Evolutionary conservation across 306 rosid genomes (phyloP).

Genomic region (Cucurbita maxima): DNA sequence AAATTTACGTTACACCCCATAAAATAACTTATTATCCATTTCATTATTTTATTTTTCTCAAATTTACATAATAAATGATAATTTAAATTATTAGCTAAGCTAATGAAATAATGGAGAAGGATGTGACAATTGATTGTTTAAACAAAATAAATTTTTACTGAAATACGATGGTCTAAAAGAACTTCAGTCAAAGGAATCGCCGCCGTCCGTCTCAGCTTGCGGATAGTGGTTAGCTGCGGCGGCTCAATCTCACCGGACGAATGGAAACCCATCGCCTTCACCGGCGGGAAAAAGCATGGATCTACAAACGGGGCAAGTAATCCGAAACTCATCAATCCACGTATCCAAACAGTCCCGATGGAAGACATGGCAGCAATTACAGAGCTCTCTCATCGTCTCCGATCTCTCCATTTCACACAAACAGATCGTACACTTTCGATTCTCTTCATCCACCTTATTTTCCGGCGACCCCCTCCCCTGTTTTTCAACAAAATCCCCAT

Average conservation of each 20-base stretch:
- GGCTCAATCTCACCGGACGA: background rate
- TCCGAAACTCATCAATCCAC: conserved; percentile 17
- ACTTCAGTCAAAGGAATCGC: background rate
- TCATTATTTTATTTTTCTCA: too few species aligned
- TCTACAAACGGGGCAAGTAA: conserved; percentile 27
- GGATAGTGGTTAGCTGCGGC: background rate
- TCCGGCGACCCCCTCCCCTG: background rate
- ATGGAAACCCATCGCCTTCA: background rate
- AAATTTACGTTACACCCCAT: too few species aligned
- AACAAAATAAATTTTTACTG: too few species aligned
- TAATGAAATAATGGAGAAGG: too few species aligned
- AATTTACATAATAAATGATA: too few species aligned
- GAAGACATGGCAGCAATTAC: conserved; percentile 17
- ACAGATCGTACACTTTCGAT: conserved; percentile 6
- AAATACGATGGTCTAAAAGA: background rate
- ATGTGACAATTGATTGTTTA: too few species aligned
- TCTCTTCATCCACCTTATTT: background rate
- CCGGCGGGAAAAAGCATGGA: conserved; percentile 6
- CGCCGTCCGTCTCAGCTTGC: background rate
- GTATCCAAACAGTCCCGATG: conserved; percentile 16
- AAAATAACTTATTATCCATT: too few species aligned
- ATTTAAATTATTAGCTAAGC: too few species aligned
- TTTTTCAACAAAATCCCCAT: background rate
- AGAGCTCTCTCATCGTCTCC: conserved; percentile 14
- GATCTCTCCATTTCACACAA: conserved; percentile 14